These are phyloP conservation scores for Crithidia fasciculata DNA, from an alignment of 208 protist species.

Conservation along the genomic window DNA sequence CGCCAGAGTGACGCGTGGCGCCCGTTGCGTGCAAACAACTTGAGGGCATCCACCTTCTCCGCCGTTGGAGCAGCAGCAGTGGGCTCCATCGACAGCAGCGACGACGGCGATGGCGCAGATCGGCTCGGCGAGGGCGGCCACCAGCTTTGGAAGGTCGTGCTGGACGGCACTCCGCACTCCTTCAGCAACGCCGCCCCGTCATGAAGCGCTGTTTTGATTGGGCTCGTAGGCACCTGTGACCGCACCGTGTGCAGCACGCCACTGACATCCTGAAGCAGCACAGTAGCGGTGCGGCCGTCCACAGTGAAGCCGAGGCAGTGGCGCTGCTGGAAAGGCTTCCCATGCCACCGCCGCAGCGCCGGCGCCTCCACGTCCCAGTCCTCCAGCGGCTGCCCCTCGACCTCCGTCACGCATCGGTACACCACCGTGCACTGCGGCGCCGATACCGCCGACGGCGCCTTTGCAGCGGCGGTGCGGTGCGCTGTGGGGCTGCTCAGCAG, in stretches of 20 bases:
- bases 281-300: conserved; percentile 56
- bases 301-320: conserved; percentile 78
- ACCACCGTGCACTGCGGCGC: conserved; percentile 39
- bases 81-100: conserved; percentile 5
- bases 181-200: conserved; percentile 14
- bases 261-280: conserved; percentile 55
- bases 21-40: not conserved
- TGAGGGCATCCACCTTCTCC: conserved; percentile 10
- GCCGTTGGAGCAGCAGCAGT: not conserved
- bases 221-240: not conserved
- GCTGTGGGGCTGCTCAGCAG: conserved; percentile 3
- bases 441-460: not conserved
- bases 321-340: conserved; percentile 43
- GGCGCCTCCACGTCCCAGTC: conserved; percentile 43
- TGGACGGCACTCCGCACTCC: conserved; percentile 17
- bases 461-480: not conserved
- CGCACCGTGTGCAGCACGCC: conserved; percentile 44
- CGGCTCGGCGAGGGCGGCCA: not conserved
- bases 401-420: conserved; percentile 45
- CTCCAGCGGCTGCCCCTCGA: conserved; percentile 55
- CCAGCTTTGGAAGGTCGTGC: conserved; percentile 6
- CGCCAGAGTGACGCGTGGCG: conserved; percentile 32
- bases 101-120: not conserved
- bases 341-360: conserved; percentile 34
- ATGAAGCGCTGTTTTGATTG: not conserved